phyloP scores from a whole-genome alignment of 2,329 filamentous ascomycete species.

The Bipolaris zeicola region DNA sequence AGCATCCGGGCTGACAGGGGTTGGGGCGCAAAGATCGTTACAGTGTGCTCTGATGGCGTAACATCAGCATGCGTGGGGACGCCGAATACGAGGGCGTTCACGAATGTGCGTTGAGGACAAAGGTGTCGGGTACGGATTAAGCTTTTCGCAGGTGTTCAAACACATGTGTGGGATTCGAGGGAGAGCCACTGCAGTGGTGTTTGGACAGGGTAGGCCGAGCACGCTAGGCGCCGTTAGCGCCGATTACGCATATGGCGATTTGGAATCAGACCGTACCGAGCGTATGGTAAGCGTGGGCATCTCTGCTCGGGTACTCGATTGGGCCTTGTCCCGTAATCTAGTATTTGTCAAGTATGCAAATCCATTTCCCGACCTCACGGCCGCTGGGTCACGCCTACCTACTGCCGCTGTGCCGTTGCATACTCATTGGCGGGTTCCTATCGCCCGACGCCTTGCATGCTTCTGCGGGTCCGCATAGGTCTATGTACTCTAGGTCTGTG shows the following conservation, averaged over 20 bases:
- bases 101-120: neutral
- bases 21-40: neutral
- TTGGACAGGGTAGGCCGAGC: slow-evolving; percentile 18
- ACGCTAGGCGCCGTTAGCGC: slow-evolving; percentile 25
- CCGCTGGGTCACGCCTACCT: slow-evolving; percentile 2
- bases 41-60: neutral
- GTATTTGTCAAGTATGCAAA: slow-evolving; percentile 28
- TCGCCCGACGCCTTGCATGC: slow-evolving; percentile 2
- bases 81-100: neutral
- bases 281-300: slow-evolving; percentile 10
- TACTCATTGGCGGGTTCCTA: slow-evolving; percentile 19
- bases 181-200: slow-evolving; percentile 15
- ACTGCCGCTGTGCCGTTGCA: slow-evolving; percentile 8
- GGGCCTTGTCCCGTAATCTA: neutral
- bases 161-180: slow-evolving; percentile 17
- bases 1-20: neutral
- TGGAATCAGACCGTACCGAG: slow-evolving; percentile 36
- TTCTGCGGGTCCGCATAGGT: neutral
- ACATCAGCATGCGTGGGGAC: neutral
- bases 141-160: slow-evolving; percentile 7
- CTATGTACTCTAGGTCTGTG: too few relatives aligned
- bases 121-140: slow-evolving; percentile 5
- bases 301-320: slow-evolving; percentile 2
- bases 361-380: slow-evolving; percentile 5
- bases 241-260: slow-evolving; percentile 26